A percentile compares a stretch with the other conserved stretches of the same genome.
phyloP scores from a whole-genome alignment of 1,284 basidiomycete species.

The Tilletiopsis washingtonensis region DNA sequence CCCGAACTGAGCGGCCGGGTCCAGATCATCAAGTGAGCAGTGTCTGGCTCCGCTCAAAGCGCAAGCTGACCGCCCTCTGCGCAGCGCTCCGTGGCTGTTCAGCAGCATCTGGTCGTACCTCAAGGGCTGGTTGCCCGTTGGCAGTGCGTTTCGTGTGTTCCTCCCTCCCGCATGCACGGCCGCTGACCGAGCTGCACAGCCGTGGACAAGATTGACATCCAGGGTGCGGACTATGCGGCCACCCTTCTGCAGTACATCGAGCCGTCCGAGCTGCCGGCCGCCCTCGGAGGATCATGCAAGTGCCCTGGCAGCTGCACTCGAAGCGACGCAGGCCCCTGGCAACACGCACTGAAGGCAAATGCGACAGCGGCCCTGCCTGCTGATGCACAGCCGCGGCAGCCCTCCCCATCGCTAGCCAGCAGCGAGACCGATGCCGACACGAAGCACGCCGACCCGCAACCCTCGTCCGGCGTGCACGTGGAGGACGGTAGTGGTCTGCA shows the following conservation, averaged over 20 bases:
- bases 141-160: no score
- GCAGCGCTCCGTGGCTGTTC: slow-evolving; percentile 32
- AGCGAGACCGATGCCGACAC: no score
- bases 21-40: slow-evolving; percentile 47
- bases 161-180: no score
- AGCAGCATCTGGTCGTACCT: slow-evolving; percentile 39
- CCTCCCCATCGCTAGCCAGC: no score
- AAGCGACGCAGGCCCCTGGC: slow-evolving; percentile 35
- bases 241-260: slow-evolving; percentile 26
- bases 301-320: slow-evolving; percentile 24
- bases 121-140: slow-evolving; percentile 40
- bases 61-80: background rate
- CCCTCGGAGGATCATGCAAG: slow-evolving; percentile 35
- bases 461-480: no score
- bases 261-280: slow-evolving; percentile 30
- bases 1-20: slow-evolving; percentile 41
- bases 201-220: slow-evolving; percentile 42
- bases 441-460: no score
- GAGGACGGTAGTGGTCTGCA: no score
- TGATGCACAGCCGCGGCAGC: no score
- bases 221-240: slow-evolving; percentile 25
- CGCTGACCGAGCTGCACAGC: no score
- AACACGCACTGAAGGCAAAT: no score
- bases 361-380: no score
- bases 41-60: slow-evolving; percentile 1